Percentiles rank a stretch among this genome's conserved stretches.
Evolutionary conservation across 208 protist species (phyloP).

Genomic region (Wallacemonas rigidus): DNA sequence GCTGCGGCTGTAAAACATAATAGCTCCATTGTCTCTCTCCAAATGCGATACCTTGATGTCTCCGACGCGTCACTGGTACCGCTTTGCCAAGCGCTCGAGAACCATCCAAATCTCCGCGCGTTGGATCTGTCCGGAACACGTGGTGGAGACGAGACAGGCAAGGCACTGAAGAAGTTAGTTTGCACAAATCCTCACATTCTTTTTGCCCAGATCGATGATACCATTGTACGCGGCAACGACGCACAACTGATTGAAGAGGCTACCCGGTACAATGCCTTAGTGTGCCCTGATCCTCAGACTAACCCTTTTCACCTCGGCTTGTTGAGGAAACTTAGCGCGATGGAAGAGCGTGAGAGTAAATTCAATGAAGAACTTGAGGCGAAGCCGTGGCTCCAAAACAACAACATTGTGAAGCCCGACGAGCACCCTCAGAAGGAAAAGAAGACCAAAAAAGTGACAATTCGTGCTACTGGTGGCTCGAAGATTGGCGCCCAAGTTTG

Average conservation of each 20-base stretch:
- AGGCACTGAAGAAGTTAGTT: constrained; percentile 63
- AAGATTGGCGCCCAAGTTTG: constrained; percentile 54
- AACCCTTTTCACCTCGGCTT: constrained; percentile 84
- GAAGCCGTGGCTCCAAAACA: constrained; percentile 51
- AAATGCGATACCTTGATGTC: constrained; percentile 81
- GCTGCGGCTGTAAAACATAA: constrained; percentile 78
- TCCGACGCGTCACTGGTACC: constrained; percentile 76
- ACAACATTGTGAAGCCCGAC: constrained; percentile 17
- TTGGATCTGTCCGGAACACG: constrained; percentile 77
- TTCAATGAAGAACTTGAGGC: constrained; percentile 62
- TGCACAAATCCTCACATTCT: constrained; percentile 80
- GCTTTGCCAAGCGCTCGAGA: constrained; percentile 60
- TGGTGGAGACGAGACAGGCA: constrained; percentile 58
- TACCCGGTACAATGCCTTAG: constrained; percentile 64
- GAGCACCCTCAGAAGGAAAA: constrained; percentile 12
- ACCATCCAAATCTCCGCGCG: constrained; percentile 59
- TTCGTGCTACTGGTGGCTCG: constrained; percentile 26
- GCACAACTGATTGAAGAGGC: constrained; percentile 60
- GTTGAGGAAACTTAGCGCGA: constrained; percentile 67
- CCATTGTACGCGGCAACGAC: constrained; percentile 51
- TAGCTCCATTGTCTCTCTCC: constrained; percentile 78
- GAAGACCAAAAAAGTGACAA: constrained; percentile 26
- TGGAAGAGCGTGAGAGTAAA: constrained; percentile 71
- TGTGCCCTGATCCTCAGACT: constrained; percentile 68
- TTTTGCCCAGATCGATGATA: constrained; percentile 72